phyloP scores from a whole-genome alignment of 192 early-diverging fungal genomes.

The Funneliformis mosseae region DNA sequence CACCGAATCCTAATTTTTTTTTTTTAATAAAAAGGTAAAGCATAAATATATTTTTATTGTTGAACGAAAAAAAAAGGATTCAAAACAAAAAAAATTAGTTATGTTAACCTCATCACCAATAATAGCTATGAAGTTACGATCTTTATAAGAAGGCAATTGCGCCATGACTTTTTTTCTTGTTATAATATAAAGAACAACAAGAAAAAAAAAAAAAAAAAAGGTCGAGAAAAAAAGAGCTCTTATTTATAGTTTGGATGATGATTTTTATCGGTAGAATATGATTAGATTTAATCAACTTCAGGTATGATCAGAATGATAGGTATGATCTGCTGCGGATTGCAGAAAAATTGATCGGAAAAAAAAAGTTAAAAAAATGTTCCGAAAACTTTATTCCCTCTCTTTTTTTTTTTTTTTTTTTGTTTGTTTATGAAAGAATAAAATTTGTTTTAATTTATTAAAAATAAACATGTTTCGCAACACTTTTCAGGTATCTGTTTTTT shows the following conservation, averaged over 20 bases:
- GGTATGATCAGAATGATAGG: too few relatives aligned
- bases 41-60: not conserved
- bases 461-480: conserved; percentile 30
- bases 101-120: conserved; percentile 64
- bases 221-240: not conserved
- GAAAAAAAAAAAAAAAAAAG: not conserved
- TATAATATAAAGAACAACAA: not conserved
- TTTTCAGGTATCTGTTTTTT: conserved; percentile 21
- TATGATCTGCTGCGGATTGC: too few relatives aligned
- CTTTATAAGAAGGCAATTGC: conserved; percentile 36
- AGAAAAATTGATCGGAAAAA: too few relatives aligned
- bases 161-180: not conserved
- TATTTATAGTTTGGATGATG: not conserved
- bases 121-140: conserved; percentile 64
- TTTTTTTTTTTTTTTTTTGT: not conserved
- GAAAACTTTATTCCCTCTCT: too few relatives aligned
- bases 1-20: conserved; percentile 68
- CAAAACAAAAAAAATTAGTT: not conserved
- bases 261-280: too few relatives aligned
- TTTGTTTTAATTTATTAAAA: too few relatives aligned
- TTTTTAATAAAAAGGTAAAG: not conserved
- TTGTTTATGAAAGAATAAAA: too few relatives aligned
- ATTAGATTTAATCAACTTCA: too few relatives aligned
- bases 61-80: not conserved
- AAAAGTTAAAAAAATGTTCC: too few relatives aligned